A percentile compares a stretch with the other conserved stretches of the same genome.
Evolutionary conservation across 2,329 filamentous ascomycete genomes (phyloP).

Genomic region (Exophiala dermatitidis): DNA sequence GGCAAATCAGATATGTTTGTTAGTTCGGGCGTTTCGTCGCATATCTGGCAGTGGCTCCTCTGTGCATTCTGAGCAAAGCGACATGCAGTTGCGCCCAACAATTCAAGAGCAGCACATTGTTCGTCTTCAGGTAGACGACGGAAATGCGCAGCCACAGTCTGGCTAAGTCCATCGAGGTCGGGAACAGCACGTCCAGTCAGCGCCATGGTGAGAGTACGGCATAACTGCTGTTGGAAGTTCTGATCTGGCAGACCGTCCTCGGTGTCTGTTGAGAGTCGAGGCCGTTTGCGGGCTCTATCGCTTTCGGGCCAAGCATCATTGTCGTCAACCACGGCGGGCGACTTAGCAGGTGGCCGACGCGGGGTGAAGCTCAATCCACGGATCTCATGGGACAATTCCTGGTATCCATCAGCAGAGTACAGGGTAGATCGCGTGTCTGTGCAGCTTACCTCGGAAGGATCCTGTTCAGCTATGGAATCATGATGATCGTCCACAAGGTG

Average conservation of each 20-base stretch:
- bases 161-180: constrained; percentile 37
- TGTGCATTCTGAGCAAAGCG: constrained; percentile 29
- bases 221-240: constrained; percentile 29
- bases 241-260: constrained; percentile 24
- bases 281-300: constrained; percentile 32
- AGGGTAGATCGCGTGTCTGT: background rate
- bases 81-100: constrained; percentile 54
- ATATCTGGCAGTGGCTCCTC: constrained; percentile 30
- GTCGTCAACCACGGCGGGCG: constrained; percentile 2
- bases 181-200: constrained; percentile 33
- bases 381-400: constrained; percentile 11
- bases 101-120: constrained; percentile 48
- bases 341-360: background rate
- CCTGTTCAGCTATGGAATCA: background rate
- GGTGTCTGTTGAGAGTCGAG: constrained; percentile 32
- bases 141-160: constrained; percentile 41
- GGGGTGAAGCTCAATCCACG: constrained; percentile 5
- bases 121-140: constrained; percentile 42
- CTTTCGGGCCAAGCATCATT: constrained; percentile 18
- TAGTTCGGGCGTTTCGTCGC: constrained; percentile 30
- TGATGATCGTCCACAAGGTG: constrained; percentile 10
- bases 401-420: background rate
- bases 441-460: constrained; percentile 7
- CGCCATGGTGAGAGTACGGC: constrained; percentile 30
- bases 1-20: background rate